Evolutionary conservation across 805 yeast genomes (phyloP).

Genomic region (Candida suzukii): DNA sequence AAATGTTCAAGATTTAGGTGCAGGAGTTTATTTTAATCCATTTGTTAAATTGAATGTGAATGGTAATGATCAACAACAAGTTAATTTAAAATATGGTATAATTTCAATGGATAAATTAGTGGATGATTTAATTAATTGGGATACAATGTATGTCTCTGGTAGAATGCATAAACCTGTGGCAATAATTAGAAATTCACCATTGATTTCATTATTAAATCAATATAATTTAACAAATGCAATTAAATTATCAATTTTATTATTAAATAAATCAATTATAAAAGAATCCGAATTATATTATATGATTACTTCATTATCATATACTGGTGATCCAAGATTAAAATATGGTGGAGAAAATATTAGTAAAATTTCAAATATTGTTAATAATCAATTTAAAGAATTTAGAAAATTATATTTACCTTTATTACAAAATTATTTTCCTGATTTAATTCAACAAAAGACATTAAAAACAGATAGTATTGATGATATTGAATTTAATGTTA

Average conservation of each 20-base stretch:
- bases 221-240: constrained; percentile 74
- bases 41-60: constrained; percentile 58
- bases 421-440: constrained; percentile 33
- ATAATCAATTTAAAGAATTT: constrained; percentile 65
- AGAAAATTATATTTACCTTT: constrained; percentile 69
- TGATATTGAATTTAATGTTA: constrained; percentile 17
- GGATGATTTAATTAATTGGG: constrained; percentile 78
- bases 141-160: constrained; percentile 82
- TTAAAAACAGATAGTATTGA: constrained; percentile 11
- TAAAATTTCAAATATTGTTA: constrained; percentile 80
- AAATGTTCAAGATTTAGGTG: constrained; percentile 61
- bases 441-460: constrained; percentile 14
- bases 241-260: constrained; percentile 53
- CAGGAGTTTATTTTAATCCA: constrained; percentile 94
- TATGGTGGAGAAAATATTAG: constrained; percentile 89
- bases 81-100: constrained; percentile 76
- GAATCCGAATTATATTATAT: constrained; percentile 54
- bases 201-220: constrained; percentile 62
- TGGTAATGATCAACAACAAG: constrained; percentile 3
- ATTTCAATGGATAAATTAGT: constrained; percentile 55
- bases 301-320: constrained; percentile 74
- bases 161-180: constrained; percentile 92
- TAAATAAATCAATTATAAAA: constrained; percentile 27
- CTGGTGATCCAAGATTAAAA: constrained; percentile 84
- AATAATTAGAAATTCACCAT: constrained; percentile 56